These are phyloP conservation scores for Aspergillus sp. DNA, from an alignment of 2,329 filamentous ascomycete genomes.

Conservation along the genomic window DNA sequence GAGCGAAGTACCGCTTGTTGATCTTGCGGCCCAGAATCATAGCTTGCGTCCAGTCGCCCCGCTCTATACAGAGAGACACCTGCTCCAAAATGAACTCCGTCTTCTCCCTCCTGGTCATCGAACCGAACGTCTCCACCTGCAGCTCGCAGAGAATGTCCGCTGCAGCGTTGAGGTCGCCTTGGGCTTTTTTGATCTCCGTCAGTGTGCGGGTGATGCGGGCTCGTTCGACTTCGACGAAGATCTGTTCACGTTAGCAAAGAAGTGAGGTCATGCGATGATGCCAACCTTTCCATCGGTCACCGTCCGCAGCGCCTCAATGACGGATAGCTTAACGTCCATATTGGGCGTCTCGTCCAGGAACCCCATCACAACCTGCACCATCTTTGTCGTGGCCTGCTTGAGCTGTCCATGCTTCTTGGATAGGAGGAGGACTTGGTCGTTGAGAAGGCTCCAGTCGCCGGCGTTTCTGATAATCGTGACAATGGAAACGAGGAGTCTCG, in stretches of 20 bases:
- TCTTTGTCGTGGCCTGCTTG: slow-evolving; percentile 96
- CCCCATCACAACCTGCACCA: slow-evolving; percentile 93
- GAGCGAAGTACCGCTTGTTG: slow-evolving; percentile 81
- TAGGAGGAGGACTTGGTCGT: slow-evolving; percentile 88
- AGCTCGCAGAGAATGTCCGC: slow-evolving; percentile 92
- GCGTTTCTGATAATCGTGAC: slow-evolving; percentile 91
- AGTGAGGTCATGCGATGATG: slow-evolving; percentile 1
- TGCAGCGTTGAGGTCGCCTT: slow-evolving; percentile 83
- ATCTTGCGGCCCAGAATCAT: slow-evolving; percentile 93
- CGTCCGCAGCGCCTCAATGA: slow-evolving; percentile 90
- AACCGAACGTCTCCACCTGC: slow-evolving; percentile 97
- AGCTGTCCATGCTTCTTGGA: slow-evolving; percentile 99
- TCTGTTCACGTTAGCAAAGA: slow-evolving; percentile 41
- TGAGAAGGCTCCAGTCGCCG: slow-evolving; percentile 87
- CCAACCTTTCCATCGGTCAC: slow-evolving; percentile 90
- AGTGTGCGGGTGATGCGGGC: slow-evolving; percentile 90
- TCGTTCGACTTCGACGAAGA: slow-evolving; percentile 97
- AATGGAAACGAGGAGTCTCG: slow-evolving; percentile 74
- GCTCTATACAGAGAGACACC: slow-evolving; percentile 89
- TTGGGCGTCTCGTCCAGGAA: slow-evolving; percentile 82
- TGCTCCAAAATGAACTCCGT: slow-evolving; percentile 97
- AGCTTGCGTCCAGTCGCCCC: slow-evolving; percentile 91
- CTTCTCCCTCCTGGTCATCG: slow-evolving; percentile 95
- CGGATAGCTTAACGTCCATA: slow-evolving; percentile 76
- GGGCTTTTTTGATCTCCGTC: slow-evolving; percentile 93